A percentile compares a stretch with the other conserved stretches of the same genome.
phyloP scores from a whole-genome alignment of 805 yeast species.

The Komagataella populi region DNA sequence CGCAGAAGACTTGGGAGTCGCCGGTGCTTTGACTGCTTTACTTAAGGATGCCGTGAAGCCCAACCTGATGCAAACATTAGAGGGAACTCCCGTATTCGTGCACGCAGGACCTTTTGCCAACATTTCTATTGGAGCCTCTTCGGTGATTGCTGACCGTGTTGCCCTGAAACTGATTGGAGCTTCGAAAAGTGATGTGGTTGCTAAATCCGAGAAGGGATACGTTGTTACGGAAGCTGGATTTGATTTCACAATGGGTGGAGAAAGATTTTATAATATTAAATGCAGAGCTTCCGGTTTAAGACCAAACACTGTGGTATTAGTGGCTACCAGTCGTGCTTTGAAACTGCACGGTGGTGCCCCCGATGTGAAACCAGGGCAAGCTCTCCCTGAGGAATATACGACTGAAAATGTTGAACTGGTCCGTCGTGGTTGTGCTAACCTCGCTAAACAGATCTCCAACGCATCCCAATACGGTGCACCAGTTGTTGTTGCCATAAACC shows the following conservation, averaged over 20 bases:
- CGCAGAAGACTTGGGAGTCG: conserved; percentile 75
- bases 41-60: conserved; percentile 77
- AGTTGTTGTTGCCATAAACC: conserved; percentile 73
- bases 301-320: conserved; percentile 70
- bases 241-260: conserved; percentile 90
- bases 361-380: conserved; percentile 75
- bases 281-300: conserved; percentile 69
- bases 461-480: conserved; percentile 64
- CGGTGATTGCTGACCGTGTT: conserved; percentile 69
- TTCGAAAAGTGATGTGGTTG: conserved; percentile 21
- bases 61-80: conserved; percentile 77
- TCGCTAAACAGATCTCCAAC: conserved; percentile 65
- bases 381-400: conserved; percentile 60
- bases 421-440: conserved; percentile 56
- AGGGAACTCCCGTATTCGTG: conserved; percentile 78
- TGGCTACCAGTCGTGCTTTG: conserved; percentile 75
- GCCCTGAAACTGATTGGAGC: conserved; percentile 67
- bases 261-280: conserved; percentile 71
- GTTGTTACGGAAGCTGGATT: conserved; percentile 85
- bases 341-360: conserved; percentile 87
- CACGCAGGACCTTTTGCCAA: conserved; percentile 89
- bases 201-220: conserved; percentile 25
- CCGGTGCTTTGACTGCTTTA: conserved; percentile 76
- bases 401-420: conserved; percentile 61
- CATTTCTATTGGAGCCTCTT: conserved; percentile 77